These are phyloP conservation scores for Lentinula sp. DNA, from an alignment of 768 basidiomycete species.

Conservation along the genomic window DNA sequence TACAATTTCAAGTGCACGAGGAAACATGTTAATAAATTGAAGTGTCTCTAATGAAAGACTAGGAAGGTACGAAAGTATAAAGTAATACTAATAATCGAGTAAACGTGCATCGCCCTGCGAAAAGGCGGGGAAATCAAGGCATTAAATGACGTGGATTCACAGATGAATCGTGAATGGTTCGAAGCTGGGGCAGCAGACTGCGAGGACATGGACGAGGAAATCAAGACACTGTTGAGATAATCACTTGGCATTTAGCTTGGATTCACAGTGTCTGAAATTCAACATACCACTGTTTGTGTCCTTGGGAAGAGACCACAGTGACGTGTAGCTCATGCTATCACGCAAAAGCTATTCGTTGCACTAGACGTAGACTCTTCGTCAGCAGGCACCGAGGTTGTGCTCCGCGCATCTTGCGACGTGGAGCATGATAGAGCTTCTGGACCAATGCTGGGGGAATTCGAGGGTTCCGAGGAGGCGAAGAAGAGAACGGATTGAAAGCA, in stretches of 20 bases:
- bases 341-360: slow-evolving; percentile 4
- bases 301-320: neutral
- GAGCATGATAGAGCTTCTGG: neutral
- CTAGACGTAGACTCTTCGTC: neutral
- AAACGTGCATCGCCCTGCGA: no score
- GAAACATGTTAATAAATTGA: neutral
- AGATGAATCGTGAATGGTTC: neutral
- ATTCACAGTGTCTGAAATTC: no score
- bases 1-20: no score
- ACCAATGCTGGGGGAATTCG: no score
- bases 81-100: no score
- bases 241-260: no score
- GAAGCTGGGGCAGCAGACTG: neutral
- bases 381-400: neutral
- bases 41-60: neutral
- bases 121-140: neutral
- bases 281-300: neutral
- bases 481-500: neutral
- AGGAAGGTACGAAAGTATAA: neutral
- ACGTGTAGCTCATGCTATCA: neutral
- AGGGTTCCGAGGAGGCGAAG: neutral
- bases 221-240: no score
- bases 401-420: neutral
- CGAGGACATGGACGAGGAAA: no score
- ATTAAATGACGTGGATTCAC: neutral